These are phyloP conservation scores for Actinomortierella wolfii DNA, from an alignment of 371 early-diverging fungal species.

Conservation along the genomic window DNA sequence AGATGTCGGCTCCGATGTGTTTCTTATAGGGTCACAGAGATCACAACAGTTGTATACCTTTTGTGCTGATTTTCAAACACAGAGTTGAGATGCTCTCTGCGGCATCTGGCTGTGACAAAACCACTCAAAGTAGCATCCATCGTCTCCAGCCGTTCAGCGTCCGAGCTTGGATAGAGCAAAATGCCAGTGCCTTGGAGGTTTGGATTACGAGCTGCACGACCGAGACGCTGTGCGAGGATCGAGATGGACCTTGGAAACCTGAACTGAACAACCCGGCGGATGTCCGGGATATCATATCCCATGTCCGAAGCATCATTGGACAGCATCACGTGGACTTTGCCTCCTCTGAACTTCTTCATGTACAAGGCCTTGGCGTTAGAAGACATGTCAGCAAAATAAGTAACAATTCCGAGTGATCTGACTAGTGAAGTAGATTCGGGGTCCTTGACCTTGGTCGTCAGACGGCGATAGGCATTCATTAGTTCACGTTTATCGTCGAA, in stretches of 20 bases:
- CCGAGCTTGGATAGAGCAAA: constrained; percentile 3
- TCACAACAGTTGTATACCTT: constrained; percentile 11
- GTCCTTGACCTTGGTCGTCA: not conserved
- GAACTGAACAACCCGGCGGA: constrained; percentile 10
- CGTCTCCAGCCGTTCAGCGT: not conserved
- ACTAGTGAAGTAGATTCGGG: not conserved
- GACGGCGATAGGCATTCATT: constrained; percentile 6
- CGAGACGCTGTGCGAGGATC: constrained; percentile 11
- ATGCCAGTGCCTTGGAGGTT: constrained; percentile 8
- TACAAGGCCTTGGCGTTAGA: constrained; percentile 1
- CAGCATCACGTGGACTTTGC: constrained; percentile 2
- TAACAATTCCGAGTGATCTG: not conserved
- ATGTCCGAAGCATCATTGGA: constrained; percentile 18
- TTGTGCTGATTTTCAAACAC: constrained; percentile 7
- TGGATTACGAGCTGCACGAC: constrained; percentile 15
- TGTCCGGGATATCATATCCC: constrained; percentile 11
- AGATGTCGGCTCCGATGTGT: too few species aligned
- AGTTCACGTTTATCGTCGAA: not conserved
- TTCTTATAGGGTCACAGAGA: too few species aligned
- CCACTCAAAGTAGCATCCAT: not conserved
- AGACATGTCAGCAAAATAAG: not conserved
- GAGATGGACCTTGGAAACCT: constrained; percentile 6
- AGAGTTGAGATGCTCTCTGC: constrained; percentile 3
- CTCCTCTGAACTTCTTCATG: constrained; percentile 4
- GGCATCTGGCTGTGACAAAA: not conserved